Conservation (phyloP, 2,329 filamentous ascomycete genomes). For the Parascedosporium putredinis region DNA sequence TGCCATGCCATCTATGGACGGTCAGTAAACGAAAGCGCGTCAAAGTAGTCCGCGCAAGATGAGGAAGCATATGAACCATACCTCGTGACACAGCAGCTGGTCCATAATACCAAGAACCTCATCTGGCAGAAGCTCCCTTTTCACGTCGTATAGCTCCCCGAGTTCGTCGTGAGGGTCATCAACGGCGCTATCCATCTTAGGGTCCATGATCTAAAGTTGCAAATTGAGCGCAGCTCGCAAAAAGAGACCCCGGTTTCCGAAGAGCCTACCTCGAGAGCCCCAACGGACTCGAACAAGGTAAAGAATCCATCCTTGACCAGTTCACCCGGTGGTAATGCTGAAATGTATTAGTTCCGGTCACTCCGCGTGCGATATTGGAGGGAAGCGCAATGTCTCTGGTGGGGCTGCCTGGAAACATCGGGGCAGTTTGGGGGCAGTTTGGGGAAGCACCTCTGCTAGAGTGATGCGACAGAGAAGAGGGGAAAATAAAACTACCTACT, state of each 20-base stretch:
- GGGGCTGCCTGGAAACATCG: neutral
- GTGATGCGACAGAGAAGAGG: neutral
- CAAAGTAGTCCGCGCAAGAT: neutral
- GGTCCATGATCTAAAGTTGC: constrained; percentile 76
- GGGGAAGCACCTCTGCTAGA: neutral
- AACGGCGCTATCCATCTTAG: constrained; percentile 96
- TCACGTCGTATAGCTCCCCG: constrained; percentile 72
- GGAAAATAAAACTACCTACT: too few relatives aligned
- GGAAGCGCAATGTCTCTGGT: neutral
- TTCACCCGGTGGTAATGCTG: constrained; percentile 68
- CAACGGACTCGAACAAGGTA: constrained; percentile 88
- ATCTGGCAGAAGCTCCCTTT: constrained; percentile 55
- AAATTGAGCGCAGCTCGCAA: constrained; percentile 5
- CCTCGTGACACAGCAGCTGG: constrained; percentile 80
- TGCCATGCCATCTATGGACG: constrained; percentile 78
- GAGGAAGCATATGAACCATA: constrained; percentile 23
- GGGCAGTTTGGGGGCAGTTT: too few relatives aligned
- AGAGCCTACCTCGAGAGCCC: constrained; percentile 58
- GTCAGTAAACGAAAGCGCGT: neutral
- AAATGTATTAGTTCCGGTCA: constrained; percentile 15
- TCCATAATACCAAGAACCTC: constrained; percentile 92
- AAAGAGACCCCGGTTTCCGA: neutral
- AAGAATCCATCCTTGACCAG: constrained; percentile 91
- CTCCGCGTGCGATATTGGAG: neutral
- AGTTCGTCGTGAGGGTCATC: constrained; percentile 68